Base-by-base conservation (phyloP, 306 rosid species). In the Mucuna pruriens region DNA sequence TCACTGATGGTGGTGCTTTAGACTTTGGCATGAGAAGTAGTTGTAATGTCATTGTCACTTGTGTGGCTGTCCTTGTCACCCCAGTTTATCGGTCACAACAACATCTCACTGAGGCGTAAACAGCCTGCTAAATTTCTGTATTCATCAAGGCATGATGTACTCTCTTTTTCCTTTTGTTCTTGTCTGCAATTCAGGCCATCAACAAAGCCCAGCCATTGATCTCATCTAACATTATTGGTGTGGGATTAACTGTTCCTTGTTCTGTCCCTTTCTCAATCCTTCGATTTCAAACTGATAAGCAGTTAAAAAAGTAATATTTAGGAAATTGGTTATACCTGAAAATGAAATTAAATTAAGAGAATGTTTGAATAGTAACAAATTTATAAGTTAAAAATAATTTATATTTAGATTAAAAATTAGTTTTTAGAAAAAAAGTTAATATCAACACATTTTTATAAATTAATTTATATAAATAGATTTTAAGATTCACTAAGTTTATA, bases 1-100 rank as follows among this genome's bases (percentile, higher is more conserved):
- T 25, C 20, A 61, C 40, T 12, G 2, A 31, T 29, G 7, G 68
- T 61, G 68, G 10, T 84, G 82, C 89, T 88, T 88, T 89, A 90
- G 93, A 88, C 91, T 84, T 31, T 89, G 72, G 88, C 74, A 87
- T 78, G 84, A 64, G 84, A 88, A 88, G 96, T 90, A 26, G 96
- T 88, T 93, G 97, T 83, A 74, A 88, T 57, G 90, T 93, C 93
- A 74, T 92, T 57, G 79, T 90, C 92, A 83, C 4, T 84, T 86
- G 12, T 79, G 54, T 84, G 76, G 77, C 17, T 80, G 92, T 84
- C 94, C 6, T 70, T 84, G 84, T 91, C 88, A 55, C 69, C 34
- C 54, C 57, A 54, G 80, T 82, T 79, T 64, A 72, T 76, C 76
- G 83, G 72, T 77, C 86, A 73, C 69, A 62, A 73, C 69, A 62